Evolutionary conservation across 306 rosid genomes (phyloP).

Genomic region (Citrullus colocynthis): DNA sequence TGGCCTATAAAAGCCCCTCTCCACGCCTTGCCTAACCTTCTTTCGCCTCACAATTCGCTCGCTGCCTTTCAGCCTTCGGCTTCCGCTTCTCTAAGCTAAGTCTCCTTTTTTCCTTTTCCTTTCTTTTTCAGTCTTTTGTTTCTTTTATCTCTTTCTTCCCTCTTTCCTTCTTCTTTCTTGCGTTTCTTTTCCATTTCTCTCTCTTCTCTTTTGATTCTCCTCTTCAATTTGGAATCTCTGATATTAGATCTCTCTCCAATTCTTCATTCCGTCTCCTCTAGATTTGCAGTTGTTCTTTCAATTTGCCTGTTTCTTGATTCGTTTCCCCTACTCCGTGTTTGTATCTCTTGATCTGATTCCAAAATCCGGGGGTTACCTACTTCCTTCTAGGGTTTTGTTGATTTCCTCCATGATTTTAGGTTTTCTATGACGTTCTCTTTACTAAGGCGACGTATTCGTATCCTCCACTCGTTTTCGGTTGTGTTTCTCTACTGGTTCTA

Average conservation of each 20-base stretch:
- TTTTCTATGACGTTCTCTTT: conserved; percentile 24
- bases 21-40: neutral
- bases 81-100: neutral
- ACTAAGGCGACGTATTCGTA: conserved; percentile 33
- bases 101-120: neutral
- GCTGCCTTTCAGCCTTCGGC: neutral
- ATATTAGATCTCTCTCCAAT: neutral
- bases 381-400: neutral
- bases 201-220: neutral
- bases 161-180: neutral
- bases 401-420: conserved; percentile 23
- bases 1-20: neutral
- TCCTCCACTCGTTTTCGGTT: conserved; percentile 46
- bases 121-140: neutral
- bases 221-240: neutral
- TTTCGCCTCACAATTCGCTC: neutral
- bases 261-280: neutral
- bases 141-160: neutral
- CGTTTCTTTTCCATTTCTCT: neutral
- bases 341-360: neutral
- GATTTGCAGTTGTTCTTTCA: neutral
- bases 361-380: neutral
- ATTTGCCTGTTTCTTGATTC: neutral
- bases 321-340: neutral
- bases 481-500: conserved; percentile 61